These are phyloP conservation scores for Pugionium dolabratum DNA, from an alignment of 345 rosid genomes.

Conservation along the genomic window DNA sequence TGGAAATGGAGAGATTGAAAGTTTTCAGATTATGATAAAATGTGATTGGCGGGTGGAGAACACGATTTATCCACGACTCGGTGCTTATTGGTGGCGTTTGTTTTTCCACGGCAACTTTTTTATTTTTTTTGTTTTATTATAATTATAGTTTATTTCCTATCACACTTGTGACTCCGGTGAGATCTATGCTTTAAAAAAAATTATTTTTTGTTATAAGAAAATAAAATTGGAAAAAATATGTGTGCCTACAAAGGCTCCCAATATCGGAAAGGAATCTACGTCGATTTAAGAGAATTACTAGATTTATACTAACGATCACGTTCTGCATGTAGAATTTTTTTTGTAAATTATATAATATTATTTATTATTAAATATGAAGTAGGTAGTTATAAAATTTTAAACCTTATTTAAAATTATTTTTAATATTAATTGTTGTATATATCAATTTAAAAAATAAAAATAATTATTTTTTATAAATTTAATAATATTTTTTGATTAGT, in stretches of 20 bases:
- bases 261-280: slow-evolving; percentile 33
- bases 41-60: slow-evolving; percentile 61
- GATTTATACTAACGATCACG: too few relatives aligned
- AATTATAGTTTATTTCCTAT: background rate
- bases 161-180: slow-evolving; percentile 22
- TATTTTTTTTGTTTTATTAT: background rate
- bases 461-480: too few relatives aligned
- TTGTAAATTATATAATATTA: too few relatives aligned
- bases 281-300: background rate
- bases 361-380: too few relatives aligned
- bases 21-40: slow-evolving; percentile 30
- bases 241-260: slow-evolving; percentile 17
- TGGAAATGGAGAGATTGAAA: slow-evolving; percentile 4
- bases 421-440: too few relatives aligned
- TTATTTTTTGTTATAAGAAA: background rate
- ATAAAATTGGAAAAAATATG: background rate
- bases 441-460: too few relatives aligned
- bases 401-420: too few relatives aligned
- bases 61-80: slow-evolving; percentile 73
- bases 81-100: slow-evolving; percentile 26
- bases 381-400: too few relatives aligned
- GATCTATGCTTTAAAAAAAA: background rate
- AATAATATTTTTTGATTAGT: too few relatives aligned
- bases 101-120: slow-evolving; percentile 29
- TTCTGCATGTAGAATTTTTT: too few relatives aligned